Evolutionary conservation across 1,139 yeast species (phyloP), one percentile per base, ranked within the genome.

Genomic region (Pichia terricola): DNA sequence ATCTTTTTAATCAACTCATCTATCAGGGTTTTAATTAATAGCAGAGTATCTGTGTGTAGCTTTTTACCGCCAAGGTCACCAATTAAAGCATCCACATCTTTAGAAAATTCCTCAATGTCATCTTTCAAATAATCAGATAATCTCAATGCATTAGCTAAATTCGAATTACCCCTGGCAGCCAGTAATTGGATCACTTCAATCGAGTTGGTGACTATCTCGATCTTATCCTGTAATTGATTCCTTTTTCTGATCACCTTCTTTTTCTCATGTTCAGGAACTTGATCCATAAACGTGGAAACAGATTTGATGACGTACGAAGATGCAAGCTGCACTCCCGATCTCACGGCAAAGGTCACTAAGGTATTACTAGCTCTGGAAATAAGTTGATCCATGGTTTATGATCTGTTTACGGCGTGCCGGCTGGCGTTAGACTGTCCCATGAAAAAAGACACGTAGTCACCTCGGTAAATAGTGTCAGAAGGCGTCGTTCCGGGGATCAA

Each of bases 301-400:
- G 85, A 77, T 50, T 76, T 79, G 43, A 84, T 72, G 25, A 91
- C 91, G 62, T 78, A 84, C 0, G 84, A 79, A 0, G 89, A 78
- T 0, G 94, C 94, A 33, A 83, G 56, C 0, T 88, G 78, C 28
- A 84, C 77, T 0, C 94, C 88, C 1, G 91, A 82, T 46, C 84
- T 67, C 37, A 84, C 79, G 9, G 94, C 94, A 64, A 84, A 81
- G 3, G 88, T 75, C 8, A 84, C 86, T 1, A 87, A 87, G 53
- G 84, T 91, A 45, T 77, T 78, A 32, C 89, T 82, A 4, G 94
- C 94, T 31, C 54, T 57, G 4, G 59, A 51, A 9, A 57, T 32
- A 32, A 57, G 25, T 33, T 56, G 59, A 45, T 57, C 61, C 61
- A 57, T 57, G 11, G 16, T 40, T 33, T n/a, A 30, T 30, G 10